These are phyloP conservation scores for Hyphopichia fennica DNA, from an alignment of 1,139 yeast genomes.

Conservation along the genomic window DNA sequence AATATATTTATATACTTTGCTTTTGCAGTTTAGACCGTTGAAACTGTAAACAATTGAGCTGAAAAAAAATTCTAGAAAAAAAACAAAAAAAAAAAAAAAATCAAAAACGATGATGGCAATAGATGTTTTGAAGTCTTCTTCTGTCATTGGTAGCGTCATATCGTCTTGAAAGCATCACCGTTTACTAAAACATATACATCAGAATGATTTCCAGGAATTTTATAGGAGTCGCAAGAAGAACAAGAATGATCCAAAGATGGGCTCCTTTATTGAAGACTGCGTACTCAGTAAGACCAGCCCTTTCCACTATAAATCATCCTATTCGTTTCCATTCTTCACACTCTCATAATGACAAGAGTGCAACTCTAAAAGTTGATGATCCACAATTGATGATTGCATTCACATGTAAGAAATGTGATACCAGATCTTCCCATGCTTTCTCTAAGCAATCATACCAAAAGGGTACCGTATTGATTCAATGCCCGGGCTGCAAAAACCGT, in stretches of 20 bases:
- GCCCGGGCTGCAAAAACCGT: slow-evolving; percentile 87
- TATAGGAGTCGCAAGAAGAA: not conserved
- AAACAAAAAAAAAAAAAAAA: too few relatives aligned
- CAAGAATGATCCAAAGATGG: not conserved
- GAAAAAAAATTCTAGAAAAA: too few relatives aligned
- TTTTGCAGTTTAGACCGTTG: too few relatives aligned
- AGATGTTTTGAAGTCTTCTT: too few relatives aligned
- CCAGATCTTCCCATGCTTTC: slow-evolving; percentile 81
- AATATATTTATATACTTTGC: too few relatives aligned
- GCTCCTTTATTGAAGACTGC: not conserved
- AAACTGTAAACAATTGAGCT: too few relatives aligned
- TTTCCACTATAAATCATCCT: not conserved
- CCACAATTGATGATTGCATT: slow-evolving; percentile 87
- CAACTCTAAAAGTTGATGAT: slow-evolving; percentile 48
- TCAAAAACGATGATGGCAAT: too few relatives aligned
- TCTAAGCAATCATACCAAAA: slow-evolving; percentile 87
- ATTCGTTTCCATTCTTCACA: slow-evolving; percentile 1
- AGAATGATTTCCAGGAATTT: not conserved
- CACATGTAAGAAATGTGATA: slow-evolving; percentile 86
- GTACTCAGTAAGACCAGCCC: not conserved
- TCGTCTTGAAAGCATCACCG: too few relatives aligned
- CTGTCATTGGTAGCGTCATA: too few relatives aligned
- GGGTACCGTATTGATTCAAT: slow-evolving; percentile 87
- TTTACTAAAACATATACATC: too few relatives aligned
- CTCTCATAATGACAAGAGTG: slow-evolving; percentile 9